Evolutionary conservation across 2,329 filamentous ascomycete genomes (phyloP).

Genomic region (Teratosphaeria nubilosa): DNA sequence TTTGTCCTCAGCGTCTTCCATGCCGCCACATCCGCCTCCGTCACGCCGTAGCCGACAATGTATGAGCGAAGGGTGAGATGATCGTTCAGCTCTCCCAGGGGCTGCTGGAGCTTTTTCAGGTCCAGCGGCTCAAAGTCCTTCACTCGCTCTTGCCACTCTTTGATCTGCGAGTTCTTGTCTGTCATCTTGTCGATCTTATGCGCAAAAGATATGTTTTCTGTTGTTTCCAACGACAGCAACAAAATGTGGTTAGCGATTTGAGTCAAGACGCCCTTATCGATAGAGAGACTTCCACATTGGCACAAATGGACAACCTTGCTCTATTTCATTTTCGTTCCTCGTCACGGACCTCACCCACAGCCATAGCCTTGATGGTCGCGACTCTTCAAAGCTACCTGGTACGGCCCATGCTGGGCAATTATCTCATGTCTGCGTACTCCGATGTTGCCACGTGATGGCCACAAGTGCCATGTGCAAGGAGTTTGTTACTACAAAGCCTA

Average conservation of each 20-base stretch:
- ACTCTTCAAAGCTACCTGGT: too few species aligned
- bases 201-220: neutral
- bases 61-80: constrained; percentile 81
- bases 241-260: neutral
- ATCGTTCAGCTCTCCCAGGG: constrained; percentile 69
- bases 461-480: neutral
- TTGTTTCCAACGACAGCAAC: neutral
- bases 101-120: constrained; percentile 69
- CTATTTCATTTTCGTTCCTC: too few species aligned
- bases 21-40: constrained; percentile 67
- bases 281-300: neutral
- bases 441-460: neutral
- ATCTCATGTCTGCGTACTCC: too few species aligned
- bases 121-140: constrained; percentile 49
- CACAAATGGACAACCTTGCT: neutral
- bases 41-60: constrained; percentile 68
- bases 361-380: too few species aligned
- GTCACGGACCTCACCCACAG: too few species aligned
- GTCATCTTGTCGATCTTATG: constrained; percentile 7
- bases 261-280: neutral
- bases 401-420: too few species aligned
- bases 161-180: constrained; percentile 20
- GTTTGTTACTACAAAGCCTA: neutral
- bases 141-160: constrained; percentile 48
- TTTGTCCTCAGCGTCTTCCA: constrained; percentile 79